Conservation (phyloP, 129 eudicot species). For the Tanacetum coccineum region DNA sequence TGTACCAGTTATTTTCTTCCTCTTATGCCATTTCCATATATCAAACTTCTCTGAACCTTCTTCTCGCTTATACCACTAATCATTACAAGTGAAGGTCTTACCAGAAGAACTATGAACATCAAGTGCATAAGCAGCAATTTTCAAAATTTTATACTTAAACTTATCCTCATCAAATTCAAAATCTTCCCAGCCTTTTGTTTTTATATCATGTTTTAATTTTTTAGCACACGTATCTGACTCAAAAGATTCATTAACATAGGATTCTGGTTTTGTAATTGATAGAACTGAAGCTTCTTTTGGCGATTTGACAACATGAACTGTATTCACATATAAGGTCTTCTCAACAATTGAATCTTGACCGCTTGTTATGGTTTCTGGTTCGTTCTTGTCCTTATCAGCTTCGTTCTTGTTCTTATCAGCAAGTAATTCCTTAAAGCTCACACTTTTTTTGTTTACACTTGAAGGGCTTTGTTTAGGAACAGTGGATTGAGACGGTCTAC, state of each 20-base stretch:
- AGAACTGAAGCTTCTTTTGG: slow-evolving; percentile 14
- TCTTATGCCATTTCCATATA: too few species aligned
- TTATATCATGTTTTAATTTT: slow-evolving; percentile 14
- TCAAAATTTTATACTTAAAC: too few species aligned
- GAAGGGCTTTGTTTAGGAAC: too few species aligned
- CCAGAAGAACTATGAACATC: too few species aligned
- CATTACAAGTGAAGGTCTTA: too few species aligned
- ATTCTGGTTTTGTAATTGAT: slow-evolving; percentile 15
- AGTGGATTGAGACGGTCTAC: too few species aligned
- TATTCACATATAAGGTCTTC: slow-evolving; percentile 72
- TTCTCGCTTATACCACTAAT: too few species aligned
- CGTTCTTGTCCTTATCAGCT: slow-evolving; percentile 35
- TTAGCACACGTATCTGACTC: slow-evolving; percentile 17
- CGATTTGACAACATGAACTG: slow-evolving; percentile 38
- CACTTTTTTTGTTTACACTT: too few species aligned
- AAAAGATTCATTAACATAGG: slow-evolving; percentile 9
- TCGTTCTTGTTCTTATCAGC: slow-evolving; percentile 26
- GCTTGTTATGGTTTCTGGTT: slow-evolving; percentile 20
- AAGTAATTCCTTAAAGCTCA: too few species aligned
- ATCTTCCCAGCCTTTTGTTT: slow-evolving; percentile 17
- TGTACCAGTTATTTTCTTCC: too few species aligned
- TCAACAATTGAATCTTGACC: slow-evolving; percentile 34
- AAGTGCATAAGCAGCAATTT: too few species aligned
- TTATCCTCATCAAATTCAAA: slow-evolving; percentile 10
- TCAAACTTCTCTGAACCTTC: too few species aligned